Percentiles rank a stretch among this genome's conserved stretches.
Conservation (phyloP, 2,329 filamentous ascomycete genomes). For the Tolypocladium guangdongense region DNA sequence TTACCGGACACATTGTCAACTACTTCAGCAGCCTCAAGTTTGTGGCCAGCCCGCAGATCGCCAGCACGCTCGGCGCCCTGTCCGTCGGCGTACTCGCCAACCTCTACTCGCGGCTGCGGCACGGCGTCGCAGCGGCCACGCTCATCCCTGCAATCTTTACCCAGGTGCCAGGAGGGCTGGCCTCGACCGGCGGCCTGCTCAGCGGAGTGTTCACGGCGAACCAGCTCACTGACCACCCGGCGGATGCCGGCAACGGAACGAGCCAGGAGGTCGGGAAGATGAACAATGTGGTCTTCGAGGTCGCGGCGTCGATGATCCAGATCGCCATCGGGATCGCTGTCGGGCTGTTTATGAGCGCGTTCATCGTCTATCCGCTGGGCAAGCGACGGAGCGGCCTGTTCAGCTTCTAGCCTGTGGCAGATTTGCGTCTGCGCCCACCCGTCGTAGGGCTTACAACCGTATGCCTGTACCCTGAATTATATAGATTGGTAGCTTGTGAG, state of each 20-base stretch:
- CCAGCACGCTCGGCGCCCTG: slow-evolving; percentile 67
- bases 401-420: slow-evolving; percentile 24
- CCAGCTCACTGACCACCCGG: slow-evolving; percentile 29
- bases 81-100: slow-evolving; percentile 69
- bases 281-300: slow-evolving; percentile 26
- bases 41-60: slow-evolving; percentile 59
- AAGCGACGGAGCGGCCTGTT: slow-evolving; percentile 39
- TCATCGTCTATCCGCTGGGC: slow-evolving; percentile 37
- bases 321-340: slow-evolving; percentile 42
- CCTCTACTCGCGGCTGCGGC: slow-evolving; percentile 52
- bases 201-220: slow-evolving; percentile 34
- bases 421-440: not conserved
- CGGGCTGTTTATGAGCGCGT: slow-evolving; percentile 36
- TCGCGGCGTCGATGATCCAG: slow-evolving; percentile 39
- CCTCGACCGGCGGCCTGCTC: slow-evolving; percentile 33
- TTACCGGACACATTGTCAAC: slow-evolving; percentile 65
- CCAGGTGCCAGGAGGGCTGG: slow-evolving; percentile 36
- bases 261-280: slow-evolving; percentile 15
- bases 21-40: slow-evolving; percentile 60
- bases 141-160: slow-evolving; percentile 38
- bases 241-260: slow-evolving; percentile 29
- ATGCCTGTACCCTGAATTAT: not conserved
- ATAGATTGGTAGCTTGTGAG: not conserved
- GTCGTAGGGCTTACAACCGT: not conserved
- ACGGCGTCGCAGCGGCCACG: slow-evolving; percentile 38